Conservation (phyloP, 2,329 filamentous ascomycete species). For the Thyridium curvatum region DNA sequence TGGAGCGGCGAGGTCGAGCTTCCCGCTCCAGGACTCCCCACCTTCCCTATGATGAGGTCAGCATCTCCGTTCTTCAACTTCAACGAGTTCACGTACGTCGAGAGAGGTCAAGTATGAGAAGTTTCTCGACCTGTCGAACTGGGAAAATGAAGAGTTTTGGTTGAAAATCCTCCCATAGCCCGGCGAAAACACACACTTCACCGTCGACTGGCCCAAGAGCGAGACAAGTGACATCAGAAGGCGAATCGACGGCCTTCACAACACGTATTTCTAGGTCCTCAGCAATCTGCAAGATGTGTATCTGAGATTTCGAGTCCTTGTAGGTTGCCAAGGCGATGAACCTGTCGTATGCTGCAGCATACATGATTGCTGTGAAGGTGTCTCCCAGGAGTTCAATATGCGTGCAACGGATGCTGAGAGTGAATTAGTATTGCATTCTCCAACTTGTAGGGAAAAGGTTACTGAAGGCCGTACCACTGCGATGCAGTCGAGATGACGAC, state of each 20-base stretch:
- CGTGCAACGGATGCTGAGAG: conserved; percentile 3
- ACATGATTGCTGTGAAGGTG: conserved; percentile 20
- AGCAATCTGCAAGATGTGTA: conserved; percentile 31
- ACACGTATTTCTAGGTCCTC: conserved; percentile 16
- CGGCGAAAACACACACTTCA: conserved; percentile 22
- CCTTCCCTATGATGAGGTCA: no score
- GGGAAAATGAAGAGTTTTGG: conserved; percentile 26
- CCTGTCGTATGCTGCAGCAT: conserved; percentile 33
- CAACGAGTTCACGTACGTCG: no score
- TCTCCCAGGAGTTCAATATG: conserved; percentile 7
- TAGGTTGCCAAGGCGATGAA: conserved; percentile 37
- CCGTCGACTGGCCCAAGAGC: conserved; percentile 20
- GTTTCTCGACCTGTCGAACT: background rate
- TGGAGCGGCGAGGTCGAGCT: no score
- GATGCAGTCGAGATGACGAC: conserved; percentile 30
- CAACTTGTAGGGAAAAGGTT: no score
- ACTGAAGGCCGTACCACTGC: conserved; percentile 22
- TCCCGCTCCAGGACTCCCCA: no score
- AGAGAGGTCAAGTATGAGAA: conserved; percentile 5
- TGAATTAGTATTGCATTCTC: no score
- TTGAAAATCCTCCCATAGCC: conserved; percentile 21
- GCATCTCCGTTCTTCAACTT: no score
- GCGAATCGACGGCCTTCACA: conserved; percentile 22
- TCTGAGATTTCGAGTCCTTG: conserved; percentile 22
- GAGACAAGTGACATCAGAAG: conserved; percentile 45